Evolutionary conservation across 441 rosid species (phyloP).

Genomic region (Monsonia emarginata): DNA sequence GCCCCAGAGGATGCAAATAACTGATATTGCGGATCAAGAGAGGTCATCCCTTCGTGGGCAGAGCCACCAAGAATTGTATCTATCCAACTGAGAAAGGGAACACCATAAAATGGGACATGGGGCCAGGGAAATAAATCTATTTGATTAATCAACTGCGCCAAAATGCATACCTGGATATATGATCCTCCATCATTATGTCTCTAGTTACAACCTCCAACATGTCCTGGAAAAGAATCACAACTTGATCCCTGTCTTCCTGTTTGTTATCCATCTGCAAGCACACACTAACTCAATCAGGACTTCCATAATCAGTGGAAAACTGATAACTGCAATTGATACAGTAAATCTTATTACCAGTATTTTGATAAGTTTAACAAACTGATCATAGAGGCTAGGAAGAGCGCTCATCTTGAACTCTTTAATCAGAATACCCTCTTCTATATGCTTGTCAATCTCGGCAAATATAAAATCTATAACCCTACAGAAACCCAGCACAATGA

Average conservation of each 20-base stretch:
- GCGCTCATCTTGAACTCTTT: conserved; percentile 71
- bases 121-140: neutral
- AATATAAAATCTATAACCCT: conserved; percentile 73
- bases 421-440: conserved; percentile 34
- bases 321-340: neutral
- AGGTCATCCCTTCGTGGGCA: conserved; percentile 53
- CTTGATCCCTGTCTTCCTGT: conserved; percentile 66
- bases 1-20: conserved; percentile 91
- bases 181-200: conserved; percentile 83
- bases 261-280: conserved; percentile 58
- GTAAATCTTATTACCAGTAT: conserved; percentile 50
- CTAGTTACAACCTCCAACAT: conserved; percentile 93
- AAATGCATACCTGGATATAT: conserved; percentile 44
- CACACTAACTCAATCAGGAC: conserved; percentile 12
- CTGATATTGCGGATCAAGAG: conserved; percentile 55
- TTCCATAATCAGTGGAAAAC: conserved; percentile 7
- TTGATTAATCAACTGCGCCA: conserved; percentile 11
- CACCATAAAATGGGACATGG: conserved; percentile 15
- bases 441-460: conserved; percentile 50
- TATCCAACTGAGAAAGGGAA: conserved; percentile 35
- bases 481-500: conserved; percentile 21
- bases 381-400: conserved; percentile 79
- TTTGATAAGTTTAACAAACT: conserved; percentile 73
- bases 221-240: conserved; percentile 94
- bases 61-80: conserved; percentile 67